Conservation (phyloP, 495 filamentous ascomycete genomes). For the Geopyxis carbonaria region DNA sequence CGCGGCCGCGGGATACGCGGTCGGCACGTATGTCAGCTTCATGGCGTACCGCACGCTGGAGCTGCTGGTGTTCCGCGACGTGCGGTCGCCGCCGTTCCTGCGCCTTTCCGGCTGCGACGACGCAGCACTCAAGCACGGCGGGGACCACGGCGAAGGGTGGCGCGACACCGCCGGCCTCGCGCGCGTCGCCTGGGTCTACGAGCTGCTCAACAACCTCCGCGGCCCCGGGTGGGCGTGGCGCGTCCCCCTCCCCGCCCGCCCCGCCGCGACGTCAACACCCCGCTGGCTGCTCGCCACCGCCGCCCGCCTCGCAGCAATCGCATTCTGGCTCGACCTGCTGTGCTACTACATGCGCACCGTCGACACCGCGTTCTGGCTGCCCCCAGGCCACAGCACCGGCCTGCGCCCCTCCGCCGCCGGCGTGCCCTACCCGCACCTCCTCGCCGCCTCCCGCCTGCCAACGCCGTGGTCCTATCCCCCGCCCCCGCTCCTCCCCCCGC, state of each 20-base stretch:
- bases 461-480: neutral
- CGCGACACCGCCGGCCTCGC: neutral
- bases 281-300: neutral
- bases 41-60: slow-evolving; percentile 7
- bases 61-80: slow-evolving; percentile 12
- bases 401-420: neutral
- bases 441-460: neutral
- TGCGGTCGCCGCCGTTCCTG: slow-evolving; percentile 8
- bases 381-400: slow-evolving; percentile 5
- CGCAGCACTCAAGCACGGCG: neutral
- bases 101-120: neutral
- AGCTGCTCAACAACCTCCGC: slow-evolving; percentile 8
- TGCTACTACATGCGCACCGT: slow-evolving; percentile 10
- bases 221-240: slow-evolving; percentile 16
- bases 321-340: slow-evolving; percentile 14
- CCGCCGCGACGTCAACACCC: neutral
- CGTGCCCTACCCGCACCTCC: neutral
- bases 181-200: slow-evolving; percentile 11
- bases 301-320: neutral
- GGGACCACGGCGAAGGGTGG: slow-evolving; percentile 5
- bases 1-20: slow-evolving; percentile 7
- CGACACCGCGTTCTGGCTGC: slow-evolving; percentile 9
- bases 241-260: too few species aligned
- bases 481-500: slow-evolving; percentile 8
- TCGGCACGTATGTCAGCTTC: slow-evolving; percentile 9